phyloP scores from a whole-genome alignment of 2,329 filamentous ascomycete genomes.

The Colletotrichum theobromicola region DNA sequence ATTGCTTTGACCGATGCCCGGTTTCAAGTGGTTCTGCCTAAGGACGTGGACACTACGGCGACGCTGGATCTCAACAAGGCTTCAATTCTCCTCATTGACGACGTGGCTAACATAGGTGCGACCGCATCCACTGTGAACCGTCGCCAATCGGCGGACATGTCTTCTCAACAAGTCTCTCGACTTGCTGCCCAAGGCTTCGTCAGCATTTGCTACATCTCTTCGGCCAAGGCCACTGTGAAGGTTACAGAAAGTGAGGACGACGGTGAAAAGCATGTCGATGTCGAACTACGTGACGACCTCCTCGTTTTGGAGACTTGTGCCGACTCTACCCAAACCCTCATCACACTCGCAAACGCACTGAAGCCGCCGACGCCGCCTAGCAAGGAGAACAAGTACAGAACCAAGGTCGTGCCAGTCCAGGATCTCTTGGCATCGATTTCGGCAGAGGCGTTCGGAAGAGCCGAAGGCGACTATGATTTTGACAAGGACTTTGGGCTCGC shows the following conservation, averaged over 20 bases:
- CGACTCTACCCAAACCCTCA: constrained; percentile 93
- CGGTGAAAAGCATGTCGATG: constrained; percentile 71
- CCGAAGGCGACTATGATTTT: constrained; percentile 66
- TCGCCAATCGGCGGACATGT: constrained; percentile 38
- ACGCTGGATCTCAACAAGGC: constrained; percentile 77
- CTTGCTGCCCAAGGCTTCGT: constrained; percentile 77
- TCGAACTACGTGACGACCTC: constrained; percentile 85
- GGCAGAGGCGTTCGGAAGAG: constrained; percentile 76
- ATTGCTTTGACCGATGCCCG: constrained; percentile 81
- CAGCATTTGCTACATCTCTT: constrained; percentile 84
- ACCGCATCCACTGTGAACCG: constrained; percentile 9
- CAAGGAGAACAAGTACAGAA: constrained; percentile 84
- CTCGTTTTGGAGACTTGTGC: constrained; percentile 94
- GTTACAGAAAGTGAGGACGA: constrained; percentile 61
- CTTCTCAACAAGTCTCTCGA: constrained; percentile 58
- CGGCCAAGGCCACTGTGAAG: constrained; percentile 72
- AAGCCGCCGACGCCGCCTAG: constrained; percentile 84
- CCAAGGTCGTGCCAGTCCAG: constrained; percentile 82
- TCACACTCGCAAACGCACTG: constrained; percentile 78
- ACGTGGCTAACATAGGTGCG: constrained; percentile 49
- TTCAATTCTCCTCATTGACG: constrained; percentile 83
- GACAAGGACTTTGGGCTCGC: constrained; percentile 67
- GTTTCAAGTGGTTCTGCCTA: constrained; percentile 70
- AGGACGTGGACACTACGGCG: constrained; percentile 67
- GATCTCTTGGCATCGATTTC: constrained; percentile 91